Evolutionary conservation across 345 rosid species (phyloP), one percentile per base, ranked within the genome.

Genomic region (Triadica sebifera): DNA sequence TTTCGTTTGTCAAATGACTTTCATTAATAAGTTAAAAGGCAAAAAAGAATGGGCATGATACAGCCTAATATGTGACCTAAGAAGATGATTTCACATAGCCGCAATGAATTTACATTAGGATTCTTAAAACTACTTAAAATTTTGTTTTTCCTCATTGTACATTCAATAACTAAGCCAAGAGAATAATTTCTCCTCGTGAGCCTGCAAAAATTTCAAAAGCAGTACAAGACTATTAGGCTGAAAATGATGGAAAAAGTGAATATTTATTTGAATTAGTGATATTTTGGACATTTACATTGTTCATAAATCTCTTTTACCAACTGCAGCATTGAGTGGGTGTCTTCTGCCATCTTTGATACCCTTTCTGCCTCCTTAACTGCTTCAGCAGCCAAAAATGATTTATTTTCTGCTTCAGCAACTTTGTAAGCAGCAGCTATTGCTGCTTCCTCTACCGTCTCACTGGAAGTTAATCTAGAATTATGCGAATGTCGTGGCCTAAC

Each of bases 361-460:
- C 85, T 83, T 65, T 93, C 91, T 3, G 79, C 75, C 72, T 90
- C 89, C 74, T 85, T 86, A 71, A 78, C 78, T 20, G 90, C 86
- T 75, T 74, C 88, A 25, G 85, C 88, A 47, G 88, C 88, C 74
- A 79, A 57, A 82, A 79, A 89, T 4, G 84, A 70, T 73, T 78
- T 86, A 79, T 86, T 83, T 75, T 91, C 96, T 60, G 87, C 95
- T 72, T 93, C 97, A 49, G 85, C 88, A 19, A 93, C 72, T 75
- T 81, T 86, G 77, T 78, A 85, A 52, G 97, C 93, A n/a, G 95
- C 90, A 2, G 86, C 74, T 57, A 72, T 62, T 67, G 95, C 84
- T 47, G 87, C 88, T 53, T 87, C 87, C 67, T 67, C 75, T 72
- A 86, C 74, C 39, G 75, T 78, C 74, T 78, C 85, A 61, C 70